phyloP scores from a whole-genome alignment of 768 basidiomycete genomes.

The Flagelloscypha sp. region DNA sequence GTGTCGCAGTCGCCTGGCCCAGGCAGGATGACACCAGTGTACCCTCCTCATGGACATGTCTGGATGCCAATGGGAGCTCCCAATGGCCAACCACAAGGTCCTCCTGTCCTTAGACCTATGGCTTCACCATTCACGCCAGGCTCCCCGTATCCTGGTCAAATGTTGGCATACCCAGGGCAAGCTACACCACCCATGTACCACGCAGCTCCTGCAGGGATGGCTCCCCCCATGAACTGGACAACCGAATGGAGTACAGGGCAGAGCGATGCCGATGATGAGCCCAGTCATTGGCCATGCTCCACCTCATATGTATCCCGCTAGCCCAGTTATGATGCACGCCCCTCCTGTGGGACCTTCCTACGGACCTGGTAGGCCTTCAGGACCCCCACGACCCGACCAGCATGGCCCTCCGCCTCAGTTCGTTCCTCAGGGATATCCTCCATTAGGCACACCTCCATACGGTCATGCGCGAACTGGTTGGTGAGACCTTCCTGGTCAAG shows the following conservation, averaged over 20 bases:
- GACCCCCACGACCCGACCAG: too few relatives aligned
- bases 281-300: constrained; percentile 61
- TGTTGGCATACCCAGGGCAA: constrained; percentile 59
- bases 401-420: too few relatives aligned
- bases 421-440: too few relatives aligned
- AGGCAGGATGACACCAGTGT: constrained; percentile 47
- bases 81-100: too few relatives aligned
- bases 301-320: constrained; percentile 53
- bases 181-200: constrained; percentile 39
- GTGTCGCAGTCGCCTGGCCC: too few relatives aligned
- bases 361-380: too few relatives aligned
- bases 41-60: too few relatives aligned
- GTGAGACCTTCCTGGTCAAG: constrained; percentile 4
- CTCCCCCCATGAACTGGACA: constrained; percentile 31
- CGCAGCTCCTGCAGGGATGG: constrained; percentile 33
- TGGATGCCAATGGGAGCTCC: too few relatives aligned
- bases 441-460: too few relatives aligned
- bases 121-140: too few relatives aligned
- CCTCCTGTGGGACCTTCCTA: constrained; percentile 26
- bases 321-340: constrained; percentile 59
- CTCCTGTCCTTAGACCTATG: too few relatives aligned
- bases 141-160: constrained; percentile 59
- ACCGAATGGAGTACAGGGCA: constrained; percentile 34
- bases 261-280: constrained; percentile 56
- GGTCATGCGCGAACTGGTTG: constrained; percentile 3